Conservation (phyloP, 2,329 filamentous ascomycete species). For the Epichloe aotearoae region DNA sequence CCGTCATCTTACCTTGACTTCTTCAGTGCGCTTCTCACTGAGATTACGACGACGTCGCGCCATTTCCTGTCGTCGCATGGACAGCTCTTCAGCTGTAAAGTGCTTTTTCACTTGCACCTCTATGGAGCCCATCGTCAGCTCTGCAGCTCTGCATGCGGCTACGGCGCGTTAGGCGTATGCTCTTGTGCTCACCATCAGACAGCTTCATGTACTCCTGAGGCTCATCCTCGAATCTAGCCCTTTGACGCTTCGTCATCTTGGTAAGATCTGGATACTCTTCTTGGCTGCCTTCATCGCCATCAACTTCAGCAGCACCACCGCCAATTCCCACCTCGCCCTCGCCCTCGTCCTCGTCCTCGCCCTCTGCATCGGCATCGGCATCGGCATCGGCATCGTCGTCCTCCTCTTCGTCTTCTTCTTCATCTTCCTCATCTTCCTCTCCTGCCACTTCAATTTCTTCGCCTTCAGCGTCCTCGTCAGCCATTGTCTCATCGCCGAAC, state of each 20-base stretch:
- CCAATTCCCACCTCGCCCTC: constrained; percentile 26
- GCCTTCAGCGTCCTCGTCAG: constrained; percentile 34
- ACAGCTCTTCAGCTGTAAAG: constrained; percentile 48
- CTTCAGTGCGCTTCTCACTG: constrained; percentile 51
- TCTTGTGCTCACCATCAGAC: constrained; percentile 37
- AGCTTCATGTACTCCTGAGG: constrained; percentile 45
- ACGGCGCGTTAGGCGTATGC: background rate
- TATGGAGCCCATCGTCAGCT: constrained; percentile 15
- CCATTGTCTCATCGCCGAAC: constrained; percentile 32
- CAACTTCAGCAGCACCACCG: constrained; percentile 22
- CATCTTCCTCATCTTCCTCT: constrained; percentile 30
- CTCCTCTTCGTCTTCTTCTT: constrained; percentile 24
- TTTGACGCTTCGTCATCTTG: constrained; percentile 48
- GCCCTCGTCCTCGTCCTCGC: constrained; percentile 15
- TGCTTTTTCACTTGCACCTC: constrained; percentile 52
- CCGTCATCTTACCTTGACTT: constrained; percentile 39
- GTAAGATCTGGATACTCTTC: constrained; percentile 40
- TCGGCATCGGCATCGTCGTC: constrained; percentile 25
- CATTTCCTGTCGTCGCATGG: constrained; percentile 50
- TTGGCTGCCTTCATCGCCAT: constrained; percentile 33
- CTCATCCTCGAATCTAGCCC: constrained; percentile 44
- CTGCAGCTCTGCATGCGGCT: background rate
- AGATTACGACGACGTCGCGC: constrained; percentile 46
- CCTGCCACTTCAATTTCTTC: constrained; percentile 29
- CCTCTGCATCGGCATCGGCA: constrained; percentile 23